Evolutionary conservation across 2,329 filamentous ascomycete genomes (phyloP), one percentile per base, ranked within the genome.

Genomic region (Cladosporium cucumerinum): DNA sequence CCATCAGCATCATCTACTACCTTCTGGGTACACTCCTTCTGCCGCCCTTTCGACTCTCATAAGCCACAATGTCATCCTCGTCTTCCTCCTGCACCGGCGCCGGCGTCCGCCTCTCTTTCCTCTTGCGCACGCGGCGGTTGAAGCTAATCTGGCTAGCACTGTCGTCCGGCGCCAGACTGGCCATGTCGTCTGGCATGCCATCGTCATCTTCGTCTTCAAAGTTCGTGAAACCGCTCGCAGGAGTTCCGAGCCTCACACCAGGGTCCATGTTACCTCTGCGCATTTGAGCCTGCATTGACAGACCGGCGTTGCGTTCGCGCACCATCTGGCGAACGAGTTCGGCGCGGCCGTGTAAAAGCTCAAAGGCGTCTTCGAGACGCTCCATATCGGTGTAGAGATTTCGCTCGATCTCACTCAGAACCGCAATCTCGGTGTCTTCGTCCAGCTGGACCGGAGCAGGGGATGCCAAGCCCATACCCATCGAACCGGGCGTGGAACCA

Each of bases 321-420:
- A 98, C 83, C 0, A 89, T 86, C 25, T 86, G 88, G 5, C 94
- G 88, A 18, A 97, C 91, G 21, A 83, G 78, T 78, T 97, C 93
- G 1, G 94, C 94, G 72, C 89, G 89, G 69, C 87, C 85, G 75
- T 98, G 94, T n/a, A 98, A 83, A 30, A 87, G 87, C 79, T 98
- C 94, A 71, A 98, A 97, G 0, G 93, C 93, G 74, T 97, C 92
- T 77, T 98, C 94, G 26, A 98, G 85, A 0, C 88, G 88, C 78
- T 98, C 94, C 94, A 98, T 98, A 67, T 93, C 92, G 36, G 87
- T 85, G 78, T 94, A 97, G 65, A 98, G 96, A 73, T 97, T 92
- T 7, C 93, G 87, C 78, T 98, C 94, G 46, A 97, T 88, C 78
- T 97, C 94, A 8, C 92, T 92, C 6, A 97, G 84, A 1, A 91